phyloP scores from a whole-genome alignment of 192 early-diverging fungal genomes.

The Fimicolochytrium jonesii region DNA sequence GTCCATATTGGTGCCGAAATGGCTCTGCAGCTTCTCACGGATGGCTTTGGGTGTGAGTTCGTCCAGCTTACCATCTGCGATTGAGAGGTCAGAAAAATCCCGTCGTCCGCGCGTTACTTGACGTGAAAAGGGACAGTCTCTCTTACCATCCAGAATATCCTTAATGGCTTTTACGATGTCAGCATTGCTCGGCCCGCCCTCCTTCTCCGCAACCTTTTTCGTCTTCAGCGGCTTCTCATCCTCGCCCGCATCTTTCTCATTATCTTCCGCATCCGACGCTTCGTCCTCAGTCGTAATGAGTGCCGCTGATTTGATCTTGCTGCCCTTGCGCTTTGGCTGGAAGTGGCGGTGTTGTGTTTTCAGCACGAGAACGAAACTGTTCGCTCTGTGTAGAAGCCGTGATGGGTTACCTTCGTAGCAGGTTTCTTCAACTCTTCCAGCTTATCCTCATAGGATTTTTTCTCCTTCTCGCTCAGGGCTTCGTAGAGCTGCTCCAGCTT shows the following conservation, averaged over 20 bases:
- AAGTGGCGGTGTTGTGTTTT: no score
- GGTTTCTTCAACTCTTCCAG: not conserved
- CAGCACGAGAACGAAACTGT: no score
- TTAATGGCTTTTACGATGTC: not conserved
- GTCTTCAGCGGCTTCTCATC: not conserved
- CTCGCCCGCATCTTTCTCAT: not conserved
- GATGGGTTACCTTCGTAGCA: no score
- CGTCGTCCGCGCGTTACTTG: not conserved
- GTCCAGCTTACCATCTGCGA: not conserved
- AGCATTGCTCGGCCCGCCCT: not conserved
- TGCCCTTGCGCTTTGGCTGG: no score
- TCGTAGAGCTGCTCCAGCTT: constrained; percentile 16
- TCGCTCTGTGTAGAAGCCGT: no score
- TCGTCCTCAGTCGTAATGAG: not conserved
- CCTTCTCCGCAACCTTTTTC: not conserved
- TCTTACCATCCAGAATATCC: not conserved
- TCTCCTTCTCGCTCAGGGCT: constrained; percentile 1
- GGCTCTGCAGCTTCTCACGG: not conserved
- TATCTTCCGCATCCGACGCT: not conserved
- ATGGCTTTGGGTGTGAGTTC: not conserved
- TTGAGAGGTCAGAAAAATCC: not conserved
- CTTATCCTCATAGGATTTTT: constrained; percentile 18
- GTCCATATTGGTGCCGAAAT: not conserved
- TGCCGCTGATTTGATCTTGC: no score
- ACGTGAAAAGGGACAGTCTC: not conserved